Conservation (phyloP, 179 eudicot genomes). For the Corrigiola litoralis region DNA sequence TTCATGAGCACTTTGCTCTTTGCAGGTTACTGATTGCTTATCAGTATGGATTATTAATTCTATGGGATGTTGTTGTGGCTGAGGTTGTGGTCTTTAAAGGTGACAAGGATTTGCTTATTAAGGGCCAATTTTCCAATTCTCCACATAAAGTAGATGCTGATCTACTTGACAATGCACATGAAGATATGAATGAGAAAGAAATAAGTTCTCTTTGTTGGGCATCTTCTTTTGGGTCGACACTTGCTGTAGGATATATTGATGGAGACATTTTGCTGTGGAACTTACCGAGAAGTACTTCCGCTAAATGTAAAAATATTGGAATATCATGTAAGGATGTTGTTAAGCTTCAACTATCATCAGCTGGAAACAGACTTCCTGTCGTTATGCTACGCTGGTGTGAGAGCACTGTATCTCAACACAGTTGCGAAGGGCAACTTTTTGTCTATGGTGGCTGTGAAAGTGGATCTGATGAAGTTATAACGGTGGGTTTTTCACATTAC, state of each 20-base stretch:
- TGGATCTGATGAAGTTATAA: slow-evolving; percentile 91
- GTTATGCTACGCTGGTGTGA: slow-evolving; percentile 70
- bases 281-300: slow-evolving; percentile 32
- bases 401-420: slow-evolving; percentile 39
- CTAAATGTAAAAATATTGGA: slow-evolving; percentile 33
- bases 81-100: slow-evolving; percentile 56
- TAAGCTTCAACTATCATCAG: slow-evolving; percentile 73
- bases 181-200: slow-evolving; percentile 63
- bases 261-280: slow-evolving; percentile 91
- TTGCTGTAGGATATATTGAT: slow-evolving; percentile 91
- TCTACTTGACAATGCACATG: slow-evolving; percentile 27
- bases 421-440: slow-evolving; percentile 64
- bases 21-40: slow-evolving; percentile 81
- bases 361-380: slow-evolving; percentile 71
- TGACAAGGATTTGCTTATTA: slow-evolving; percentile 54
- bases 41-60: slow-evolving; percentile 64
- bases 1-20: not conserved
- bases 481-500: slow-evolving; percentile 48
- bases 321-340: slow-evolving; percentile 49
- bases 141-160: slow-evolving; percentile 32
- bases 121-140: slow-evolving; percentile 36
- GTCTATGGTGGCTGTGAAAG: slow-evolving; percentile 86
- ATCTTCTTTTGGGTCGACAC: slow-evolving; percentile 65
- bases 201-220: slow-evolving; percentile 92
- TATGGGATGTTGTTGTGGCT: slow-evolving; percentile 77